A percentile compares a stretch with the other conserved stretches of the same genome.
These are phyloP conservation scores for Mortierella claussenii DNA, from an alignment of 192 early-diverging fungal species.

Conservation along the genomic window DNA sequence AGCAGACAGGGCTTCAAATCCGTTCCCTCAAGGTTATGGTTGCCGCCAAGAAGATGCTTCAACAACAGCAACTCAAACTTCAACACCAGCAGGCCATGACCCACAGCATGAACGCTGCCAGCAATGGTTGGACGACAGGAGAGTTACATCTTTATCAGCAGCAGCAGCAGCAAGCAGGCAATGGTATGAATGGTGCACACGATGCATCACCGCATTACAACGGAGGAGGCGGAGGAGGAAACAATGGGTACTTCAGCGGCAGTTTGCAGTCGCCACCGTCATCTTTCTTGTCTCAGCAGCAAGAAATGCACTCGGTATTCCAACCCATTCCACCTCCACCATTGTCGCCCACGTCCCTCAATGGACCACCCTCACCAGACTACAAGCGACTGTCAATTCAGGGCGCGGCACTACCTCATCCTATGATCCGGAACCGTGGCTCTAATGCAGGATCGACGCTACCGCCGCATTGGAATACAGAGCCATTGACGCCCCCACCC, in stretches of 20 bases:
- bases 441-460: constrained; percentile 20
- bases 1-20: constrained; percentile 74
- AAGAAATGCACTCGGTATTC: constrained; percentile 36
- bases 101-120: constrained; percentile 17
- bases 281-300: constrained; percentile 25
- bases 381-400: constrained; percentile 31
- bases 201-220: too few relatives aligned
- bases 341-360: constrained; percentile 22
- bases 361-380: constrained; percentile 27
- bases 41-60: constrained; percentile 64
- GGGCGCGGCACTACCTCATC: constrained; percentile 19
- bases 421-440: constrained; percentile 15
- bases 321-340: constrained; percentile 42
- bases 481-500: constrained; percentile 46
- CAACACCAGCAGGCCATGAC: constrained; percentile 47
- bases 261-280: not conserved
- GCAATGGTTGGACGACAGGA: constrained; percentile 8
- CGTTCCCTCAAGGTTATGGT: constrained; percentile 65
- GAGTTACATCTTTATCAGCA: not conserved
- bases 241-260: not conserved
- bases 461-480: constrained; percentile 41
- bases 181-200: too few relatives aligned
- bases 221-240: not conserved
- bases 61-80: constrained; percentile 59
- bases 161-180: not conserved